Percentiles rank a stretch among this genome's conserved stretches.
phyloP scores from a whole-genome alignment of 768 basidiomycete genomes.

The Leccinum subgranulosum region DNA sequence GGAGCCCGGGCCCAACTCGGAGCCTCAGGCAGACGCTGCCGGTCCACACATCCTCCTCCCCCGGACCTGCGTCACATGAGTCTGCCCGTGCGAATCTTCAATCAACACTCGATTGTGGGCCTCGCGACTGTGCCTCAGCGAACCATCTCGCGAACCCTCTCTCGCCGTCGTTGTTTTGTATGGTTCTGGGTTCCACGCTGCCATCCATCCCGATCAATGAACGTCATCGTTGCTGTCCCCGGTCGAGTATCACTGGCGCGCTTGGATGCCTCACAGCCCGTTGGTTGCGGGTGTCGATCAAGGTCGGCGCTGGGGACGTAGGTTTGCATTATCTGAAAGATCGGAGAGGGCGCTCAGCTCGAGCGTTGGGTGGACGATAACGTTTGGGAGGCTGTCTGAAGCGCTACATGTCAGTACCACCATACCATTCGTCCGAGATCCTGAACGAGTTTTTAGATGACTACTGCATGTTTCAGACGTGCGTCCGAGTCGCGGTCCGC shows the following conservation, averaged over 20 bases:
- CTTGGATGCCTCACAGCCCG: constrained; percentile 72
- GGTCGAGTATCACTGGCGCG: constrained; percentile 87
- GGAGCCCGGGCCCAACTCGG: constrained; percentile 41
- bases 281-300: constrained; percentile 77
- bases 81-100: constrained; percentile 63
- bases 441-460: no score
- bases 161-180: constrained; percentile 85
- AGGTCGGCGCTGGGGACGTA: constrained; percentile 85
- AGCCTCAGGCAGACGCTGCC: constrained; percentile 21
- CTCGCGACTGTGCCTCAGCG: constrained; percentile 73
- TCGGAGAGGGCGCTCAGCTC: constrained; percentile 65
- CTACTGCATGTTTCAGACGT: no score
- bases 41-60: constrained; percentile 17
- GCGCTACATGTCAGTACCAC: no score
- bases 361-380: constrained; percentile 99
- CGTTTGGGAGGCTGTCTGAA: constrained; percentile 57
- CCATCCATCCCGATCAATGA: constrained; percentile 56
- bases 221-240: constrained; percentile 44
- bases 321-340: constrained; percentile 85
- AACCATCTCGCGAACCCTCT: constrained; percentile 97
- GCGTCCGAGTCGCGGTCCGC: no score
- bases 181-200: constrained; percentile 85
- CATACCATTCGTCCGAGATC: no score
- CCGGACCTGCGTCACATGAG: constrained; percentile 38
- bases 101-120: constrained; percentile 52